Conservation (phyloP, 2,329 filamentous ascomycete genomes). For the Fusarium virguliforme region DNA sequence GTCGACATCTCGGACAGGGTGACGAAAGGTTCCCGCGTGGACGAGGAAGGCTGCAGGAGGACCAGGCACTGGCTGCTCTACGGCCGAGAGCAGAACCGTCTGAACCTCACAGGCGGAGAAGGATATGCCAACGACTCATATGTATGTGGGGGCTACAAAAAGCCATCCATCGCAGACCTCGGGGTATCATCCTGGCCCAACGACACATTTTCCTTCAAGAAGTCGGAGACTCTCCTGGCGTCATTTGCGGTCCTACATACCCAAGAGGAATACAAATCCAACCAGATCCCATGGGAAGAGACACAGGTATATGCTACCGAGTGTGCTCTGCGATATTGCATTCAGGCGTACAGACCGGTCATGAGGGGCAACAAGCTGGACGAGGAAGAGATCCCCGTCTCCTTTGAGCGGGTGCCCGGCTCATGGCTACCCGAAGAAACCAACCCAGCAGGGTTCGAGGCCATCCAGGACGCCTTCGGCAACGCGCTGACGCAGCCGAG, state of each 20-base stretch:
- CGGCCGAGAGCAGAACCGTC: background rate
- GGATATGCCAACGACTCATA: background rate
- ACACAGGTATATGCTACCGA: conserved; percentile 11
- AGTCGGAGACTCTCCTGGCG: conserved; percentile 4
- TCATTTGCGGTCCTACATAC: background rate
- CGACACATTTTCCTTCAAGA: background rate
- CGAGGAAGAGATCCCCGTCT: background rate
- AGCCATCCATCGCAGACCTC: background rate
- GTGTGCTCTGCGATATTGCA: conserved; percentile 15
- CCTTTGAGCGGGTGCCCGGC: background rate
- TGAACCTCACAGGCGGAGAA: background rate
- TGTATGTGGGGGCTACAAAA: background rate
- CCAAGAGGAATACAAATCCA: conserved; percentile 1
- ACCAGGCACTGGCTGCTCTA: background rate
- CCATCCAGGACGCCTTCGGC: background rate
- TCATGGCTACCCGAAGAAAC: background rate
- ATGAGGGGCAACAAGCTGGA: background rate
- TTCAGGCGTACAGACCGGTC: conserved; percentile 5
- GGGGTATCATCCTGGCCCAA: background rate
- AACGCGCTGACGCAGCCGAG: background rate
- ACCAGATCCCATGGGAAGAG: background rate
- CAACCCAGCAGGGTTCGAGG: background rate
- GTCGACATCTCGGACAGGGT: background rate
- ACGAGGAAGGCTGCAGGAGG: background rate
- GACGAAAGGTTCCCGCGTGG: background rate